Percentiles rank a stretch among this genome's conserved stretches.
phyloP scores from a whole-genome alignment of 345 rosid genomes.

The Populus euphratica region DNA sequence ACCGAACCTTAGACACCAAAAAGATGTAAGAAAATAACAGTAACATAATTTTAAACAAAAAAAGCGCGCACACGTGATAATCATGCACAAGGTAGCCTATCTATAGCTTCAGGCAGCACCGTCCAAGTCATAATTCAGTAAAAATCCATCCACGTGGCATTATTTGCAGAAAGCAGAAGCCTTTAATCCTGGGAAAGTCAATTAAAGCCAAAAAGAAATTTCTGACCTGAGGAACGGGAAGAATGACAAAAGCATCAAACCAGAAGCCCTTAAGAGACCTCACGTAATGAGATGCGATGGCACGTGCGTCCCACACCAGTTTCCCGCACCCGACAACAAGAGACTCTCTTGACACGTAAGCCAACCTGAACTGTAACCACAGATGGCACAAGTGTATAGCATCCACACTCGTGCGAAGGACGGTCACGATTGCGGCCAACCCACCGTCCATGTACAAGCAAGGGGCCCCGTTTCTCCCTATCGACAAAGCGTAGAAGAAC shows the following conservation, averaged over 20 bases:
- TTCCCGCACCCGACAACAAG: conserved; percentile 88
- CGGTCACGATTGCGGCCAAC: conserved; percentile 61
- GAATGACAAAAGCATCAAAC: conserved; percentile 81
- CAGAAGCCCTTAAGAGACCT: conserved; percentile 74
- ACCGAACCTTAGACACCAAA: too few species aligned
- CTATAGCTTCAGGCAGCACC: too few species aligned
- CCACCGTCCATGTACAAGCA: conserved; percentile 75
- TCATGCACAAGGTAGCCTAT: too few species aligned
- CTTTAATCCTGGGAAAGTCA: too few species aligned
- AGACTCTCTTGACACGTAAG: conserved; percentile 77
- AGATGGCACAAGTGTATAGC: conserved; percentile 61
- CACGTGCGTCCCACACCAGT: conserved; percentile 86
- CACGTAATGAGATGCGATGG: conserved; percentile 62
- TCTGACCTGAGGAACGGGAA: conserved; percentile 87
- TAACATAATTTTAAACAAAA: too few species aligned
- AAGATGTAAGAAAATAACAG: too few species aligned
- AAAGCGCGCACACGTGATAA: too few species aligned
- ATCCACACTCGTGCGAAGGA: conserved; percentile 67
- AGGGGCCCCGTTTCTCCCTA: conserved; percentile 53
- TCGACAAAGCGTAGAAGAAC: conserved; percentile 76
- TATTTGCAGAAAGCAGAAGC: too few species aligned
- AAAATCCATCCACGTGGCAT: too few species aligned
- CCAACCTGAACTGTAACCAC: conserved; percentile 76
- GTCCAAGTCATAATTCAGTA: too few species aligned
- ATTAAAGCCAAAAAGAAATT: too few species aligned